Conservation (phyloP, 2,329 filamentous ascomycete species). For the Biscogniauxia mediterranea region DNA sequence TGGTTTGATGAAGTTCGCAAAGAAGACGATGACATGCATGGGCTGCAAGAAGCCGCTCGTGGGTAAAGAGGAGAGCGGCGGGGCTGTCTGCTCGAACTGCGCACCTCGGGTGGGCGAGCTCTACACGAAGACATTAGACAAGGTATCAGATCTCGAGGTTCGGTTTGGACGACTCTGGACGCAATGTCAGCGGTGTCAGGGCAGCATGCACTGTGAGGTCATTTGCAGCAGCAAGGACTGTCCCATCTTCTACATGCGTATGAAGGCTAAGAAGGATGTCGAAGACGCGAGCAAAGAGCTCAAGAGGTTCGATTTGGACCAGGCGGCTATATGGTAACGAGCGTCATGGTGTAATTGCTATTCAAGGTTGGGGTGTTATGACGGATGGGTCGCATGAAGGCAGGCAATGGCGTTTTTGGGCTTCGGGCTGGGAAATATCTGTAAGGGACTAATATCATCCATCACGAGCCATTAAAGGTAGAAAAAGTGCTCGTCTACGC, state of each 20-base stretch:
- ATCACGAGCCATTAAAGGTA: neutral
- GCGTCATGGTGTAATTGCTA: conserved; percentile 16
- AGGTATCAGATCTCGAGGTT: conserved; percentile 89
- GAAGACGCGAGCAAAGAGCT: conserved; percentile 93
- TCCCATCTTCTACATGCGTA: conserved; percentile 99
- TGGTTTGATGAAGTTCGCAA: conserved; percentile 96
- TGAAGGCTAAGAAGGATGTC: conserved; percentile 99
- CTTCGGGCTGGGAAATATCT: neutral
- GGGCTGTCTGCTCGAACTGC: conserved; percentile 87
- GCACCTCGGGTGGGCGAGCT: conserved; percentile 83
- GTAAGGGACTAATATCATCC: neutral
- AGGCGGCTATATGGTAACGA: conserved; percentile 59
- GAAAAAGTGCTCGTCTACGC: neutral
- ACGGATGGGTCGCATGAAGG: conserved; percentile 13
- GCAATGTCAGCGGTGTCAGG: conserved; percentile 96
- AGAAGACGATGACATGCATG: conserved; percentile 98
- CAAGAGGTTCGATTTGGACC: conserved; percentile 82
- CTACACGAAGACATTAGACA: conserved; percentile 86
- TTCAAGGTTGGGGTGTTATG: conserved; percentile 20
- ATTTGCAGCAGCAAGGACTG: conserved; percentile 97
- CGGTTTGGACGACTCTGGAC: conserved; percentile 94
- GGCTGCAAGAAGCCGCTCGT: conserved; percentile 96
- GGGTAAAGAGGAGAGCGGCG: conserved; percentile 73
- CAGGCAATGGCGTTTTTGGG: conserved; percentile 1
- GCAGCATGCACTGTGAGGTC: conserved; percentile 96